These are phyloP conservation scores for Copromyces sp. DNA, from an alignment of 495 filamentous ascomycete species.

Conservation along the genomic window DNA sequence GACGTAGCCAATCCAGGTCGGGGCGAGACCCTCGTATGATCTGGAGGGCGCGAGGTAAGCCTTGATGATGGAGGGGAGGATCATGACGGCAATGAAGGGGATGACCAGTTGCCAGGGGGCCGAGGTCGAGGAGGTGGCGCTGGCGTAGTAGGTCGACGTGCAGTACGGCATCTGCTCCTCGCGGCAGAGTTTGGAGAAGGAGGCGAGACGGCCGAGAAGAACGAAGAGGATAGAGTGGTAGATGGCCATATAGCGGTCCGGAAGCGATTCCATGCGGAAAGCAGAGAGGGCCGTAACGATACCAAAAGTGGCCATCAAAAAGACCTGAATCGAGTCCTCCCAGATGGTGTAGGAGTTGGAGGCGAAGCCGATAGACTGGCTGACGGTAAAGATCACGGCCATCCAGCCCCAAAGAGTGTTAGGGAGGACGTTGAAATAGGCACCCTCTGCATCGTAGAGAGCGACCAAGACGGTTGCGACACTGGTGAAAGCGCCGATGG, in stretches of 20 bases:
- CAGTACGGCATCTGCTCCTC: slow-evolving; percentile 99
- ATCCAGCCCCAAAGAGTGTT: slow-evolving; percentile 81
- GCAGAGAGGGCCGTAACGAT: slow-evolving; percentile 60
- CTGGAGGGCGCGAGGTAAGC: slow-evolving; percentile 64
- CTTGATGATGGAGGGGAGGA: slow-evolving; percentile 69
- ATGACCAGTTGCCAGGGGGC: slow-evolving; percentile 82
- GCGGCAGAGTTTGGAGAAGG: slow-evolving; percentile 85
- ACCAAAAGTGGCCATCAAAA: slow-evolving; percentile 85
- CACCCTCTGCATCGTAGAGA: slow-evolving; percentile 39
- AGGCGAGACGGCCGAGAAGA: slow-evolving; percentile 68
- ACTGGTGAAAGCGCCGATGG: slow-evolving; percentile 49
- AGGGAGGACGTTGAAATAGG: slow-evolving; percentile 54
- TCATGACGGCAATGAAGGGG: slow-evolving; percentile 60
- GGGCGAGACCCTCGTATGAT: slow-evolving; percentile 77
- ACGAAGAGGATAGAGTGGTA: slow-evolving; percentile 82
- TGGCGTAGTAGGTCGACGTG: slow-evolving; percentile 90
- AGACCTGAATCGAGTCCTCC: slow-evolving; percentile 92
- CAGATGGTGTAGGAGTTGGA: slow-evolving; percentile 98
- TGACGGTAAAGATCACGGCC: slow-evolving; percentile 65
- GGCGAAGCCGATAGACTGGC: slow-evolving; percentile 81
- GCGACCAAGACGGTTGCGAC: slow-evolving; percentile 50
- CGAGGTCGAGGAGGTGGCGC: slow-evolving; percentile 82
- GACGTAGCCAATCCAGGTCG: slow-evolving; percentile 70
- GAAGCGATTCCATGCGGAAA: slow-evolving; percentile 50
- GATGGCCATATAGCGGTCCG: slow-evolving; percentile 60